Percentiles rank a stretch among this genome's conserved stretches.
Conservation (phyloP, 1,139 yeast species). For the Blastobotrys capitulatus region DNA sequence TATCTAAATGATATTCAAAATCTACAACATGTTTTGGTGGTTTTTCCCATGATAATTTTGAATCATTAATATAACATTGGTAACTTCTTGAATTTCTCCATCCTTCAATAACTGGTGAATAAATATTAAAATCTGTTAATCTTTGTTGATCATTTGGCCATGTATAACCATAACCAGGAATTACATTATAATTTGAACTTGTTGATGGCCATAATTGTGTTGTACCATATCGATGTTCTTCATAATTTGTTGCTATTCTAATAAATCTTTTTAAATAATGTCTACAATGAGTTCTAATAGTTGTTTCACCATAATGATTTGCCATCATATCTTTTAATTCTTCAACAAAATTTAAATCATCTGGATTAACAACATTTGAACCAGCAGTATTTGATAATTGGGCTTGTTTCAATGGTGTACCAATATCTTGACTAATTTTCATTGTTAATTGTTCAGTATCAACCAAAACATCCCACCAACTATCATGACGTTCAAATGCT, state of each 20-base stretch:
- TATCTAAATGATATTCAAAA: constrained; percentile 31
- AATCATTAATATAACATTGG: constrained; percentile 25
- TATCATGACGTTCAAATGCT: constrained; percentile 53
- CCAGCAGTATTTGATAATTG: constrained; percentile 9
- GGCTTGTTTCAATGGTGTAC: constrained; percentile 11
- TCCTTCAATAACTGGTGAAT: constrained; percentile 32
- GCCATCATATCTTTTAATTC: constrained; percentile 31
- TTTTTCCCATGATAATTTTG: constrained; percentile 19
- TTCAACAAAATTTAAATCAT: constrained; percentile 30
- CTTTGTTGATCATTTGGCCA: constrained; percentile 30
- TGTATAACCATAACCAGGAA: constrained; percentile 33
- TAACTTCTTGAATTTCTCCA: constrained; percentile 32
- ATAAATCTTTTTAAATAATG: constrained; percentile 31
- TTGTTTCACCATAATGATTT: constrained; percentile 32
- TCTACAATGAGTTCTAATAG: constrained; percentile 31
- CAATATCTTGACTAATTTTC: constrained; percentile 34
- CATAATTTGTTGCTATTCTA: constrained; percentile 32
- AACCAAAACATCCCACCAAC: constrained; percentile 55
- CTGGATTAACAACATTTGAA: constrained; percentile 18
- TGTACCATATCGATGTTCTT: constrained; percentile 29
- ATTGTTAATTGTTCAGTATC: constrained; percentile 48
- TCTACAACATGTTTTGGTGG: constrained; percentile 30
- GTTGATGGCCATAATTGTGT: constrained; percentile 29
- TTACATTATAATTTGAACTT: constrained; percentile 21
- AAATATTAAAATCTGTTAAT: constrained; percentile 24